A percentile compares a stretch with the other conserved stretches of the same genome.
phyloP scores from a whole-genome alignment of 2,329 filamentous ascomycete genomes.

The Penicillium sp. region DNA sequence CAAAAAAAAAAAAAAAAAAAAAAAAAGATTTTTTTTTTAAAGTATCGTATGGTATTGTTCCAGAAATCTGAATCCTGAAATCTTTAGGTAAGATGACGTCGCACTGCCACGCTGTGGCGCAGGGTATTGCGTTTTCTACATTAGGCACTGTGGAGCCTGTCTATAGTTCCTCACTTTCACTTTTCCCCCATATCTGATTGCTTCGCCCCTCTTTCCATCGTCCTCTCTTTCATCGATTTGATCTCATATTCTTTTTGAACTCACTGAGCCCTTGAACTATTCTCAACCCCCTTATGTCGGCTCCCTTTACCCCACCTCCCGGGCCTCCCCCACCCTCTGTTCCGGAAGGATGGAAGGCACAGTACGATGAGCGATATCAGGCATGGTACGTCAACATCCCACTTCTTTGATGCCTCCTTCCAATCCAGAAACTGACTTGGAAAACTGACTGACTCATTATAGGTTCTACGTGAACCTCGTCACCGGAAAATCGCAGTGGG shows the following conservation, averaged over 20 bases:
- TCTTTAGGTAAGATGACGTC: conserved; percentile 13
- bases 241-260: background rate
- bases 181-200: background rate
- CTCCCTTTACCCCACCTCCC: conserved; percentile 40
- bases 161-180: background rate
- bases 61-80: too few relatives aligned
- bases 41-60: too few relatives aligned
- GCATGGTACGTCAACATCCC: conserved; percentile 62
- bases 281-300: conserved; percentile 28
- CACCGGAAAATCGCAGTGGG: conserved; percentile 90
- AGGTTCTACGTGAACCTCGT: conserved; percentile 90
- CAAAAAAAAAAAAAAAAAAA: background rate
- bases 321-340: conserved; percentile 59
- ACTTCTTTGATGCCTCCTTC: background rate
- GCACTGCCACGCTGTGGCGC: conserved; percentile 4
- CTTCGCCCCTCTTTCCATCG: background rate
- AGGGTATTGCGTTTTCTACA: background rate
- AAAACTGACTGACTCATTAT: background rate
- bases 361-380: conserved; percentile 84
- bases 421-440: background rate
- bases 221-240: background rate
- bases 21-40: too few relatives aligned
- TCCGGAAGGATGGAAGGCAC: conserved; percentile 80
- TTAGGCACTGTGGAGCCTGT: background rate
- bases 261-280: background rate